Percentiles rank a stretch among this genome's conserved stretches.
Evolutionary conservation across 2,329 filamentous ascomycete species (phyloP).

Genomic region (Ophiocordyceps camponoti-leonardi): DNA sequence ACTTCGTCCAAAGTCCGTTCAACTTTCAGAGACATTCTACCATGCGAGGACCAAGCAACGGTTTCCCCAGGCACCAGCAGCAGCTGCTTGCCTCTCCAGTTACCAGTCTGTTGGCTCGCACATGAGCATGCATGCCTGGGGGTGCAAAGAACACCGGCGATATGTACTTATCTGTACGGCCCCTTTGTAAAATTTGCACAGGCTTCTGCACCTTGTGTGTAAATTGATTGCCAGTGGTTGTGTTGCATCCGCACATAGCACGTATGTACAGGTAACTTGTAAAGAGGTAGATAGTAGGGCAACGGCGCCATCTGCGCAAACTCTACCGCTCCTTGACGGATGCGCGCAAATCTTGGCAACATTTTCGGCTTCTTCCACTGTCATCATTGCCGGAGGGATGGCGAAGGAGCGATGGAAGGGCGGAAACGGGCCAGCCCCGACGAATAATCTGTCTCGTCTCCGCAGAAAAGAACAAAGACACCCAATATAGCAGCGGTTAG

Average conservation of each 20-base stretch:
- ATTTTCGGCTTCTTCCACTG: neutral
- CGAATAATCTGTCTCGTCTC: neutral
- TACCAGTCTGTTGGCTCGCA: neutral
- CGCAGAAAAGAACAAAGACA: neutral
- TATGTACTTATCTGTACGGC: neutral
- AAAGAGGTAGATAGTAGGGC: neutral
- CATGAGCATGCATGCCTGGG: neutral
- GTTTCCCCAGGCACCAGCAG: neutral
- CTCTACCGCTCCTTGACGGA: neutral
- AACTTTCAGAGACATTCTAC: neutral
- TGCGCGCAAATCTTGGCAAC: neutral
- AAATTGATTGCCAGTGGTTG: no score
- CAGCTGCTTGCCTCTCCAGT: neutral
- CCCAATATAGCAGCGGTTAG: neutral
- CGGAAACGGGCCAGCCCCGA: neutral
- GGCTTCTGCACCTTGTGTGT: no score
- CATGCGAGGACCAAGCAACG: neutral
- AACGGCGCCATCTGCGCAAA: neutral
- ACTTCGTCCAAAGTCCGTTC: neutral
- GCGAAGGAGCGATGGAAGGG: neutral
- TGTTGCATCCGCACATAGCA: no score
- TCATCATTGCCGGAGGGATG: neutral
- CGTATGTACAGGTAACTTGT: no score
- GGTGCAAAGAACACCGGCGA: neutral
- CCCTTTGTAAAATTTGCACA: no score